Conservation (phyloP, 257 asterid genomes). For the Cordia subcordata region DNA sequence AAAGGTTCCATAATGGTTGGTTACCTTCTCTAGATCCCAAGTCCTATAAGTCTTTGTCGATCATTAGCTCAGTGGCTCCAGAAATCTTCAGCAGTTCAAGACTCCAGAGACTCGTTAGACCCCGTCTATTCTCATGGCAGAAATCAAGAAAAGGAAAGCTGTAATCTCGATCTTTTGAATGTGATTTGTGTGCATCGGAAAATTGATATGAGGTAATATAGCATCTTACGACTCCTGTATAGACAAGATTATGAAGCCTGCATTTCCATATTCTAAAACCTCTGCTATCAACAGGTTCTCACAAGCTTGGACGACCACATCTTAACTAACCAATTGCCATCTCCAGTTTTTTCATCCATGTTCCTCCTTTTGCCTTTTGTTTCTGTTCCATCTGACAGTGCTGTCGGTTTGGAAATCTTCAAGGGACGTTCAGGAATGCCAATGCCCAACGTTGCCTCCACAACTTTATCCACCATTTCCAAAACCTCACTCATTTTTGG, state of each 20-base stretch:
- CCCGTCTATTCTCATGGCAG: too few relatives aligned
- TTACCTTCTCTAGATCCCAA: not conserved
- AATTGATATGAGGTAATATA: too few relatives aligned
- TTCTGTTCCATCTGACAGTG: slow-evolving; percentile 22
- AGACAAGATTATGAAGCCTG: not conserved
- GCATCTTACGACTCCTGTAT: not conserved
- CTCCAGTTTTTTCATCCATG: slow-evolving; percentile 37
- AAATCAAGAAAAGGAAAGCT: not conserved
- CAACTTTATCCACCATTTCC: slow-evolving; percentile 65
- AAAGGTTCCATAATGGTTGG: slow-evolving; percentile 1
- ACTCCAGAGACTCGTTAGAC: too few relatives aligned
- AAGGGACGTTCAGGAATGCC: slow-evolving; percentile 51
- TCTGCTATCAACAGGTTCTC: slow-evolving; percentile 36
- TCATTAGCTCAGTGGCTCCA: not conserved
- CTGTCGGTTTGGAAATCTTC: slow-evolving; percentile 20
- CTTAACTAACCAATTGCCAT: slow-evolving; percentile 52
- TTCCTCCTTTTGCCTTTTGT: slow-evolving; percentile 49
- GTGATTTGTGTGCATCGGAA: not conserved
- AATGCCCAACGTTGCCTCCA: slow-evolving; percentile 40
- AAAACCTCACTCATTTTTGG: slow-evolving; percentile 89
- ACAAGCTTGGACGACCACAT: slow-evolving; percentile 51
- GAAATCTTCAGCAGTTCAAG: not conserved
- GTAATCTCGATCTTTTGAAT: not conserved
- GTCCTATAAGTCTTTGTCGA: slow-evolving; percentile 1
- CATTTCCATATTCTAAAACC: not conserved